Evolutionary conservation across 2,329 filamentous ascomycete genomes (phyloP), one percentile per base, ranked within the genome.

Genomic region (Colletotrichum nymphaeae): DNA sequence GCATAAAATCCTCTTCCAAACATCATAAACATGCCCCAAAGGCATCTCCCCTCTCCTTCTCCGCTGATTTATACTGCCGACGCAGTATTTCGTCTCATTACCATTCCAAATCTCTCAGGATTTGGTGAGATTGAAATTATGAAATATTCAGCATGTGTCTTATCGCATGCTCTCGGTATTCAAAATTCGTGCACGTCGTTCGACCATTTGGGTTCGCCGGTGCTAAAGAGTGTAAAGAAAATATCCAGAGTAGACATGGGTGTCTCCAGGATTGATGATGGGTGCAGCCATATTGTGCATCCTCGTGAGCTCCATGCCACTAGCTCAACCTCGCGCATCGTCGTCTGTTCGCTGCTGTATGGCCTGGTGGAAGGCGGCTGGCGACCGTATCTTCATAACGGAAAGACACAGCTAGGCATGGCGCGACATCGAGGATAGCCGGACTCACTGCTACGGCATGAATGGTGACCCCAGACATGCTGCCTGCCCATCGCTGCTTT

Each of bases 101-200:
- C 28, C 53, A 46, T 28, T 22, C 12, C 30, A 28, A 42, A 69
- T 59, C 42, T n/a, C n/a, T 67, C 35, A 32, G 16, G 42, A 11
- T 56, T 53, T 58, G 28, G 49, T 52, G 37, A 56, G 30, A 49
- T 62, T 53, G 26, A 56, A 53, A 69, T 35, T 67, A 52, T 58
- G 57, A 37, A 59, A 28, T 65, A 59, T 28, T 53, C 63, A 56
- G 70, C 74, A 77, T 78, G 73, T 75, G 57, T 68, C 76, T 75
- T 75, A 55, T 68, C 75, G 75, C 75, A 77, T 79, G 76, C 52
- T 19, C 52, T 58, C 49, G 6, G 19, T 37, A 67, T 72, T 22
- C 55, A 68, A 67, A 42, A 22, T 30, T 72, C 52, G 52, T 67
- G 63, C 37, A 37, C 16, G n/a, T 60, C 59, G 53, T 67, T 35